Evolutionary conservation across 2,329 filamentous ascomycete genomes (phyloP), one percentile per base, ranked within the genome.

Genomic region (Hymenoscyphus repandus): DNA sequence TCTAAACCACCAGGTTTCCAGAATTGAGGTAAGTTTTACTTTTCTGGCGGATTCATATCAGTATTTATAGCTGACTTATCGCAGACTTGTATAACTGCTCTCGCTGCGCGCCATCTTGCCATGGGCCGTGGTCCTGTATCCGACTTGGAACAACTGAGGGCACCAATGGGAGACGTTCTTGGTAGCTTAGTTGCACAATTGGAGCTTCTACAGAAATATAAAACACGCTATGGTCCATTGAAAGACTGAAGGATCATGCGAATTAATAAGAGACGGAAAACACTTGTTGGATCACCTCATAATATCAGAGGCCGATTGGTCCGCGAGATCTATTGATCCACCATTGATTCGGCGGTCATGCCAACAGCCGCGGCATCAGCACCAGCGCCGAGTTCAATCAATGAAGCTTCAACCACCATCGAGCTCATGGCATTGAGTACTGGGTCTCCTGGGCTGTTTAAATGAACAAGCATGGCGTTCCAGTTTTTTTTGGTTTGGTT

Each of bases 1-100:
- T 64, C 79, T 97, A 68, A 91, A 95, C 67, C 91, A 97, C 66
- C 90, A 96, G 76, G 87, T 99, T 60, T 91, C 88, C 67, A 83
- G 93, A 64, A 95, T 99, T 67, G 93, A 99, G 83, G 90, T 95
- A 75, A 54, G 56, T 49, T 69, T 59, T 69, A 53, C n/a, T 33
- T 12, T 37, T 17, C 30, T 13, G 9, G 32, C 22, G 22, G 4
- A 22, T 43, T 47, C 37, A 12, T 44, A 33, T 50, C 10, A 34
- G 18, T 59, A 48, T 37, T 58, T 66, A 48, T 11, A 36, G 49
- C 52, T 58, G 36, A 48, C 59, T 32, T 27, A 48, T 37, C 36
- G 7, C 42, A 95, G 90, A 85, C 88, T 46, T 93, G 88, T 65
- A 79, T 91, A 60, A 87, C 86, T 31, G 90, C 88, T 0, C 78